These are phyloP conservation scores for Mucor plumbeus DNA, from an alignment of 371 early-diverging fungal species.

Conservation along the genomic window DNA sequence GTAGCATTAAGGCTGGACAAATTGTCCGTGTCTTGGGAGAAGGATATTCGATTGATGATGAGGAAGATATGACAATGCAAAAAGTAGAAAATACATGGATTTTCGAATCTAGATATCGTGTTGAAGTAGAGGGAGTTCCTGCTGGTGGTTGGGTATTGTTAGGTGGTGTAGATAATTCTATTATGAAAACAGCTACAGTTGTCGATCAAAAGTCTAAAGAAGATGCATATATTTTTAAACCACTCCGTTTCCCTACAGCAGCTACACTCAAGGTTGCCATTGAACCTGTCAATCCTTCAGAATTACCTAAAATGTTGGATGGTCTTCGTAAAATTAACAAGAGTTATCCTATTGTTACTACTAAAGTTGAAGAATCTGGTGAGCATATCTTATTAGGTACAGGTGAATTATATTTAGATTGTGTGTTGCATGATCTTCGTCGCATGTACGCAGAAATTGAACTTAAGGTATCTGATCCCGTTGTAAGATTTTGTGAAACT, in stretches of 20 bases:
- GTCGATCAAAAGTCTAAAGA: slow-evolving; percentile 66
- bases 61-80: slow-evolving; percentile 93
- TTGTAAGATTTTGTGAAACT: slow-evolving; percentile 95
- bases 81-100: slow-evolving; percentile 78
- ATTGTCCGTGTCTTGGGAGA: slow-evolving; percentile 92
- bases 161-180: slow-evolving; percentile 89
- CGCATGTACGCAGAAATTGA: slow-evolving; percentile 94
- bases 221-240: slow-evolving; percentile 85
- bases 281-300: slow-evolving; percentile 96
- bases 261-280: slow-evolving; percentile 94
- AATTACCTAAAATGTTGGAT: slow-evolving; percentile 97
- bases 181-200: slow-evolving; percentile 94
- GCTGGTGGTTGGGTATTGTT: slow-evolving; percentile 94
- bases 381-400: slow-evolving; percentile 95
- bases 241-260: slow-evolving; percentile 81
- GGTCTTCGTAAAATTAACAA: slow-evolving; percentile 94
- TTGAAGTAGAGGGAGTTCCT: slow-evolving; percentile 77
- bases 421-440: slow-evolving; percentile 94
- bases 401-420: slow-evolving; percentile 96
- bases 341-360: slow-evolving; percentile 89
- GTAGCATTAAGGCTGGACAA: slow-evolving; percentile 81
- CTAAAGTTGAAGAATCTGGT: slow-evolving; percentile 97
- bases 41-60: slow-evolving; percentile 89
- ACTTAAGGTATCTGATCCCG: slow-evolving; percentile 96
- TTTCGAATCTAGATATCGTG: slow-evolving; percentile 85